A percentile compares a stretch with the other conserved stretches of the same genome.
These are phyloP conservation scores for Pezicula rhizophila DNA, from an alignment of 2,329 filamentous ascomycete species.

Conservation along the genomic window DNA sequence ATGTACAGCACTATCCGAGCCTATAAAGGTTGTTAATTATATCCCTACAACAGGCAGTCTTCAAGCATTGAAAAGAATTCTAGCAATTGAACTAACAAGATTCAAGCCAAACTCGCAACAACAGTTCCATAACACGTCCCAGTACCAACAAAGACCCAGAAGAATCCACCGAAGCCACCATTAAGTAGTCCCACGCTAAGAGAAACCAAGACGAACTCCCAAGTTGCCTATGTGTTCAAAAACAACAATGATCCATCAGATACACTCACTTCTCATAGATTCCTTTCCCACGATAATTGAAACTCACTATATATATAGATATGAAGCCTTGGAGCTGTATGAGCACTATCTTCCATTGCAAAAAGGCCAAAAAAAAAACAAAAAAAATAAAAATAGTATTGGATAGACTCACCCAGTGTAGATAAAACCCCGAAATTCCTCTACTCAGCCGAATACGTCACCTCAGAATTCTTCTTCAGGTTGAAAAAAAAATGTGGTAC, in stretches of 20 bases:
- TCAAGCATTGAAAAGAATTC: too few relatives aligned
- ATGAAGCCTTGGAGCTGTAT: constrained; percentile 26
- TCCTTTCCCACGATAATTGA: too few relatives aligned
- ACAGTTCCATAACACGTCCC: constrained; percentile 25
- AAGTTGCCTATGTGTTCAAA: constrained; percentile 27
- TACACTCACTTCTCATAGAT: too few relatives aligned
- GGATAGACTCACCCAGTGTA: constrained; percentile 31
- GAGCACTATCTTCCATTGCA: neutral
- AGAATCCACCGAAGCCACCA: constrained; percentile 29
- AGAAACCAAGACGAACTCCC: constrained; percentile 34
- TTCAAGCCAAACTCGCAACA: constrained; percentile 15
- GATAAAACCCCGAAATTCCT: constrained; percentile 35
- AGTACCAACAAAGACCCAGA: constrained; percentile 33
- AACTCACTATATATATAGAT: constrained; percentile 30
- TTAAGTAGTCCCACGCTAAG: constrained; percentile 26
- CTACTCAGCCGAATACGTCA: too few relatives aligned
- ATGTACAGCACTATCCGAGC: constrained; percentile 24
- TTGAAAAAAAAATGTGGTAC: too few relatives aligned
- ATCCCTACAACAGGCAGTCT: neutral
- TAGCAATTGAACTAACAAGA: too few relatives aligned
- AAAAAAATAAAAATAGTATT: too few relatives aligned
- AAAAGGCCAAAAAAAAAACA: too few relatives aligned
- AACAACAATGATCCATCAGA: too few relatives aligned
- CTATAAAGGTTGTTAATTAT: neutral
- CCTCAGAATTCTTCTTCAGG: too few relatives aligned